Evolutionary conservation across 2,329 filamentous ascomycete species (phyloP).

Genomic region (Fusarium ambrosium): DNA sequence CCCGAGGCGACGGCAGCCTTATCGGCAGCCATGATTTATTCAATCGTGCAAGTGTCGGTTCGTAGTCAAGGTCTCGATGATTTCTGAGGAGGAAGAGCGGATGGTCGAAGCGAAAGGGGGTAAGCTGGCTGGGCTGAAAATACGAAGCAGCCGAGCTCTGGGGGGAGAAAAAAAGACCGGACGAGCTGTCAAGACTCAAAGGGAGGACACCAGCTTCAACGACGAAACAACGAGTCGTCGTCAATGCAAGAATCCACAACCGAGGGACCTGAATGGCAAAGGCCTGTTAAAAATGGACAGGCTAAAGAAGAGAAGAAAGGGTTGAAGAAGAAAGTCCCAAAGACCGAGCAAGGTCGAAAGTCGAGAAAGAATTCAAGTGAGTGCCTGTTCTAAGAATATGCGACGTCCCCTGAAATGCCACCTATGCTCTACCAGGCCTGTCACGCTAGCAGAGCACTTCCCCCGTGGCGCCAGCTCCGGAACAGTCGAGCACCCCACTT

Average conservation of each 20-base stretch:
- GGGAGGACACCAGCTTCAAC: conserved; percentile 43
- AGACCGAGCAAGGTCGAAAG: conserved; percentile 28
- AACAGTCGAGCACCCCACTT: conserved; percentile 45
- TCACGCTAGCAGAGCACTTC: conserved; percentile 19
- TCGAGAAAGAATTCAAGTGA: conserved; percentile 33
- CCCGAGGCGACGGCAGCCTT: conserved; percentile 71
- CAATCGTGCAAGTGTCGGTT: conserved; percentile 28
- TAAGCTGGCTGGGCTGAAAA: conserved; percentile 9
- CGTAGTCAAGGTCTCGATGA: conserved; percentile 11
- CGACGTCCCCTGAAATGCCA: conserved; percentile 50
- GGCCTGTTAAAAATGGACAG: conserved; percentile 29
- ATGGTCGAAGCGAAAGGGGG: conserved; percentile 37
- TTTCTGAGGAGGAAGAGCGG: conserved; percentile 17
- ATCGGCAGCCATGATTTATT: conserved; percentile 65
- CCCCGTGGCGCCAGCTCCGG: conserved; percentile 10
- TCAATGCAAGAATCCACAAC: conserved; percentile 38
- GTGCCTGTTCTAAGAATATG: conserved; percentile 43
- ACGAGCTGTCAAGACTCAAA: conserved; percentile 55
- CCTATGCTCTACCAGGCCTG: conserved; percentile 46
- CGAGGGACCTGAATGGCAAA: conserved; percentile 38
- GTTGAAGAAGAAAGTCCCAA: conserved; percentile 39
- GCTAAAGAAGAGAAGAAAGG: conserved; percentile 40
- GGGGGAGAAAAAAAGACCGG: conserved; percentile 48
- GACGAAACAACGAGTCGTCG: conserved; percentile 42
- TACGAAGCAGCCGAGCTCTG: conserved; percentile 36